Base-by-base conservation (phyloP, 495 filamentous ascomycete genomes). In the Eremomyces bilateralis region DNA sequence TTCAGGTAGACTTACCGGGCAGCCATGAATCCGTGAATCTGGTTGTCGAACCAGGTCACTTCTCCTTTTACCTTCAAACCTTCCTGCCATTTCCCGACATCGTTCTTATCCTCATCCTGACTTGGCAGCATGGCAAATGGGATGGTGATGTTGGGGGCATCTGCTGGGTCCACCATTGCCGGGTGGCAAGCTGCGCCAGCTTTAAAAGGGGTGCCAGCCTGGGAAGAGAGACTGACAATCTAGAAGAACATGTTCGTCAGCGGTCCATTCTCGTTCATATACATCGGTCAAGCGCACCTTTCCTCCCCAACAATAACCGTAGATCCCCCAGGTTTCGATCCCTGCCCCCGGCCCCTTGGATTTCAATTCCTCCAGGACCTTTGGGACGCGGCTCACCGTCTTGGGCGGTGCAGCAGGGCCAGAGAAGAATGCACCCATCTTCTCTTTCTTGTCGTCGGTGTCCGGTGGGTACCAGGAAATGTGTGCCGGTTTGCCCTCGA, bases 21-120 rank as follows among this genome's bases (percentile, higher is more conserved):
- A 13, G 76, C 79, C 81, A 91, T 90, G 71, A 75, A 91, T 22
- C 81, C 81, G 55, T 91, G 81, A 34, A 85, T 67, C 64, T 85
- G 79, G 42, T 77, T 71, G 5, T 51, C 38, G 46, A 78, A 91
- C 16, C 63, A 83, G 66, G 84, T 73, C 15, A 91, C 69, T 47
- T 78, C 61, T 42, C 80, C 74, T 36, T 69, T 58, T 6, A 61
- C 63, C 43, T 58, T 62, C 43, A 88, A 53, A 11, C 64, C 68
- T 21, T 60, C 56, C 52, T 76, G 65, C 44, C 75, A 91, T 42
- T 65, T 56, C 49, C 68, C 60, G 20, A 91, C 76, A 38, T 69
- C 73, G 12, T 71, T 62, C 0, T 79, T 78, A 20, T 61, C 31
- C 39, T 57, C 53, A 35, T 56, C 53, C 40, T 48, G 46, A 18